Percentiles rank a stretch among this genome's conserved stretches.
These are phyloP conservation scores for Lomentospora prolificans DNA, from an alignment of 2,329 filamentous ascomycete species.

Conservation along the genomic window DNA sequence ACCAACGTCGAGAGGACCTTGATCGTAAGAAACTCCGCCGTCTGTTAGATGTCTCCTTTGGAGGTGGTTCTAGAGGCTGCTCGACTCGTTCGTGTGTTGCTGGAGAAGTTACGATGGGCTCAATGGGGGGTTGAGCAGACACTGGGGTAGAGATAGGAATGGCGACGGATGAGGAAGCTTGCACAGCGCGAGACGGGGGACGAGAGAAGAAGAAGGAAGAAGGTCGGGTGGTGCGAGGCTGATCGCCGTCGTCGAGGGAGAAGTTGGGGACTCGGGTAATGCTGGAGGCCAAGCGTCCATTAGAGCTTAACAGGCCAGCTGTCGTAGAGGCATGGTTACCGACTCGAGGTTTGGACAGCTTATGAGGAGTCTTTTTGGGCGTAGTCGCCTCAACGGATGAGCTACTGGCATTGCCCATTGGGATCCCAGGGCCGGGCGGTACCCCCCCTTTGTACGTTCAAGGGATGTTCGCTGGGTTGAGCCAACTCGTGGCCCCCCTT, in stretches of 20 bases:
- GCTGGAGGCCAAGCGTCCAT: conserved; percentile 20
- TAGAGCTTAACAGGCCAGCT: conserved; percentile 30
- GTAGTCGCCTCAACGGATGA: conserved; percentile 29
- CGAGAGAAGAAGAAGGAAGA: conserved; percentile 3
- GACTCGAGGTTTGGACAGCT: conserved; percentile 40
- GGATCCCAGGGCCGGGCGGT: conserved; percentile 6
- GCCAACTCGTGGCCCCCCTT: neutral
- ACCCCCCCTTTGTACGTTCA: conserved; percentile 7
- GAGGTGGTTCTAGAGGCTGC: conserved; percentile 3
- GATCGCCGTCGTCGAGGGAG: conserved; percentile 11
- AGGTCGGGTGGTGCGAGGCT: conserved; percentile 13
- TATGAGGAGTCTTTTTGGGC: conserved; percentile 30
- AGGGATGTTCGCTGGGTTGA: neutral
- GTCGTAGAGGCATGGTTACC: conserved; percentile 26
- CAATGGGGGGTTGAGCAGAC: neutral
- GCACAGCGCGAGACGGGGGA: neutral
- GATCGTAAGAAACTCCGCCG: conserved; percentile 25
- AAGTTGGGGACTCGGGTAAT: conserved; percentile 14
- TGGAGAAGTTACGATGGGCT: neutral
- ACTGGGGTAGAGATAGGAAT: neutral
- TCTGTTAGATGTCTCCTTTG: neutral
- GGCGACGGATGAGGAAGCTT: neutral
- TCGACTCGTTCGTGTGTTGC: conserved; percentile 2
- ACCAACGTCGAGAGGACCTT: conserved; percentile 21
- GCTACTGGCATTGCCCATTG: conserved; percentile 41